Evolutionary conservation across 352 stramenopile genomes (phyloP), one percentile per base, ranked within the genome.

Genomic region (Globisporangium perplexum): DNA sequence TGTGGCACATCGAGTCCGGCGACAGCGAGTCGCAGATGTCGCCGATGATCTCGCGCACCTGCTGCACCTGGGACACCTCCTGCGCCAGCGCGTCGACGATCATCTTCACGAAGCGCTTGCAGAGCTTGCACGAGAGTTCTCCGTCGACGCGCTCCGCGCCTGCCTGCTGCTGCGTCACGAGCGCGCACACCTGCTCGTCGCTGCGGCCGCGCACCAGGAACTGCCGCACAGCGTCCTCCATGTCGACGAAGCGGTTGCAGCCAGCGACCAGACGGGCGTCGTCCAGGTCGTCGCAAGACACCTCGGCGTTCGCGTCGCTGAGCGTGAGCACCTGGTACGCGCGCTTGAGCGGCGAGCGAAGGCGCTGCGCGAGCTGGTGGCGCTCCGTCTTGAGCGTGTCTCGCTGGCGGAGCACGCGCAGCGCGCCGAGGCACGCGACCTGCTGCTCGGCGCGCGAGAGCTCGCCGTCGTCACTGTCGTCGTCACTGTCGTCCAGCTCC

Each of bases 21-120:
- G 74, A 52, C 74, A 90, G 86, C 44, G 74, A 74, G 44, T 87
- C 69, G 55, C 81, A 92, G 26, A 92, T 59, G 54, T 92, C 81
- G 46, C 74, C 81, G 11, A 92, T 85, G 50, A 92, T 83, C 10
- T 71, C 74, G 50, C 78, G 76, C 24, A 88, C 78, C 50, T 84
- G 62, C 56, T 90, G 55, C 24, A 92, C 77, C 36, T 81, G 62
- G 30, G 77, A 71, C 51, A 86, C 47, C 49, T 90, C 63, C 31
- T 92, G 62, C 12, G 45, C 55, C 26, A 92, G 59, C 26, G 78
- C 78, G 42, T 84, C 53, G 30, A 69, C 64, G 41, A 92, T 64
- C 78, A 92, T 88, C 47, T 87, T 56, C 55, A 92, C 73, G 48
- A 92, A 88, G 41, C 76, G 71, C 56, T 87, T 67, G 69, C 81